Conservation (phyloP, 2,329 filamentous ascomycete genomes). For the Alternaria burnsii region DNA sequence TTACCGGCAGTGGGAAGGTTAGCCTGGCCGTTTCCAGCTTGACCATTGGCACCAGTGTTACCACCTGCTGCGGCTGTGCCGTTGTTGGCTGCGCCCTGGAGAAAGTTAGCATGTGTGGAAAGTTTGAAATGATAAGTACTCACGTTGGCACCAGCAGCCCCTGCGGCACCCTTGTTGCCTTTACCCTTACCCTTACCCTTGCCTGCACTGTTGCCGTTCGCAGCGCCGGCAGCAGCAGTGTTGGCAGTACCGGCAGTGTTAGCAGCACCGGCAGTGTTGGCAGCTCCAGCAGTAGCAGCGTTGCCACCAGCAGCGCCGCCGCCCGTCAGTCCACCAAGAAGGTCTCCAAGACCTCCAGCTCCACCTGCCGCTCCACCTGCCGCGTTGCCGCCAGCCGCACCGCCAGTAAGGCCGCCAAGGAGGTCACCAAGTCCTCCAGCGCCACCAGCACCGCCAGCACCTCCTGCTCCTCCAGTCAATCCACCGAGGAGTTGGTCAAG, state of each 20-base stretch:
- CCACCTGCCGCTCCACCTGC: background rate
- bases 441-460: slow-evolving; percentile 9
- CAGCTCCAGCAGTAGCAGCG: slow-evolving; percentile 3
- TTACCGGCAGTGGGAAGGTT: background rate
- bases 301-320: background rate
- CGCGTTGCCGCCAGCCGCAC: slow-evolving; percentile 1
- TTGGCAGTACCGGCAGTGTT: background rate
- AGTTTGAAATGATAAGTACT: background rate
- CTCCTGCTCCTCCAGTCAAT: slow-evolving; percentile 12
- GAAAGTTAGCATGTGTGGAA: background rate
- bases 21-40: background rate
- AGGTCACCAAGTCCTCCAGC: slow-evolving; percentile 8
- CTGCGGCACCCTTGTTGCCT: no score
- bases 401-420: slow-evolving; percentile 14
- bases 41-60: background rate
- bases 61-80: slow-evolving; percentile 5
- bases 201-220: background rate
- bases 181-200: no score
- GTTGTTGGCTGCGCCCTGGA: slow-evolving; percentile 8
- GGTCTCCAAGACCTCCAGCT: background rate
- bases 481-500: slow-evolving; percentile 1
- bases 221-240: background rate
- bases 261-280: slow-evolving; percentile 9
- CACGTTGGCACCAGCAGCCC: slow-evolving; percentile 1
- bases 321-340: background rate